Evolutionary conservation across 2,329 filamentous ascomycete genomes (phyloP).

Genomic region (Clonostachys byssicola): DNA sequence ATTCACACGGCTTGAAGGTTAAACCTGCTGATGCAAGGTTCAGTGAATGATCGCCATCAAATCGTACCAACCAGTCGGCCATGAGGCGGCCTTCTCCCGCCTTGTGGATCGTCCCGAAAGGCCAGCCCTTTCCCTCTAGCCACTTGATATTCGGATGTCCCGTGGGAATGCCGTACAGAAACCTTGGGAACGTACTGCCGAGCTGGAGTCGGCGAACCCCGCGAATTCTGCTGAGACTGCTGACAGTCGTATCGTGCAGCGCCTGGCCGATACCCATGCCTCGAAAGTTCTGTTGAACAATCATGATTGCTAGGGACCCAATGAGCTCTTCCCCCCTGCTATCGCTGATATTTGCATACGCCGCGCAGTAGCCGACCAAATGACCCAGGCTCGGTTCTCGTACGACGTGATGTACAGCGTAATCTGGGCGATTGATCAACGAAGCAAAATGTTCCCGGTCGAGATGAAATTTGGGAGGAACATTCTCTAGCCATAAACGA

Average conservation of each 20-base stretch:
- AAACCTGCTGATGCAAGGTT: slow-evolving; percentile 33
- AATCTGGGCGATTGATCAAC: slow-evolving; percentile 49
- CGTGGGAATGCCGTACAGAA: slow-evolving; percentile 48
- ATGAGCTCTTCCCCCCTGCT: slow-evolving; percentile 46
- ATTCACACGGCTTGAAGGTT: slow-evolving; percentile 37
- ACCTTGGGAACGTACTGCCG: slow-evolving; percentile 53
- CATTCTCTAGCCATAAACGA: slow-evolving; percentile 40
- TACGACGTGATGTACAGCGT: slow-evolving; percentile 53
- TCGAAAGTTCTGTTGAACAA: slow-evolving; percentile 44
- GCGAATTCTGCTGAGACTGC: slow-evolving; percentile 41
- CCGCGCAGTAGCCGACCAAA: slow-evolving; percentile 55
- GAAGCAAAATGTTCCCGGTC: slow-evolving; percentile 32
- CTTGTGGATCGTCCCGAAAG: slow-evolving; percentile 27
- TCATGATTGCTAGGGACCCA: slow-evolving; percentile 49
- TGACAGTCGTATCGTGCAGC: slow-evolving; percentile 46
- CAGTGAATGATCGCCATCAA: slow-evolving; percentile 41
- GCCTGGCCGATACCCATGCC: slow-evolving; percentile 46
- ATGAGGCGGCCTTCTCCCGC: slow-evolving; percentile 44
- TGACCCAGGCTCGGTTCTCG: slow-evolving; percentile 33
- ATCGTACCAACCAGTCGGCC: slow-evolving; percentile 49
- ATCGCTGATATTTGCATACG: slow-evolving; percentile 54
- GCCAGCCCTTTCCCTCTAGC: slow-evolving; percentile 52
- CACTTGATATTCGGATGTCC: slow-evolving; percentile 38
- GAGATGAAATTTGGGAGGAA: slow-evolving; percentile 41
- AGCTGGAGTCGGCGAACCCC: slow-evolving; percentile 51